These are phyloP conservation scores for Aspergillus spinulosporus DNA, from an alignment of 2,329 filamentous ascomycete species.

Conservation along the genomic window DNA sequence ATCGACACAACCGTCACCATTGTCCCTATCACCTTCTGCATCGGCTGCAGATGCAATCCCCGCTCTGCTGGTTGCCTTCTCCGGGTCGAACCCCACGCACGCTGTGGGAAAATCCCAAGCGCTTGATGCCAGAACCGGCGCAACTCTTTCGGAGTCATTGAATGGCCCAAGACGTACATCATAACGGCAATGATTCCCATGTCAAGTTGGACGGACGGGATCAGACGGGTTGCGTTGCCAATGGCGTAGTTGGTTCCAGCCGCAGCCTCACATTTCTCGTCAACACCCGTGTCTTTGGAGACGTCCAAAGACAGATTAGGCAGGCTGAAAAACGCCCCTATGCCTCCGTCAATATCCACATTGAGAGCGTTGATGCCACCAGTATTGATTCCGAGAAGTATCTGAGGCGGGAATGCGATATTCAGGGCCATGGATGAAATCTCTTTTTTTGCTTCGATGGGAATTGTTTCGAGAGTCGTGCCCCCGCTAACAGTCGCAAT, in stretches of 20 bases:
- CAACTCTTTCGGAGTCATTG: background rate
- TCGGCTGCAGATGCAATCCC: background rate
- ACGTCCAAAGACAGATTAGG: conserved; percentile 25
- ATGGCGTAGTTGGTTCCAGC: background rate
- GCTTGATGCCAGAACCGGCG: conserved; percentile 14
- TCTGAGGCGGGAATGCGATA: background rate
- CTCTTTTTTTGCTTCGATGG: background rate
- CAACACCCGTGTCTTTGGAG: conserved; percentile 19
- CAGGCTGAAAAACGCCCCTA: conserved; percentile 26
- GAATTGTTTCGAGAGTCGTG: background rate
- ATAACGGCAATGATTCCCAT: conserved; percentile 21
- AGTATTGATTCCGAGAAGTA: conserved; percentile 1
- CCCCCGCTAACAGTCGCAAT: background rate
- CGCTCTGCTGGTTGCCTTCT: background rate
- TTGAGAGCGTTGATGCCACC: background rate
- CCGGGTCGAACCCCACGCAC: conserved; percentile 23
- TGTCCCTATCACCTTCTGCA: background rate
- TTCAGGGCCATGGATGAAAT: background rate
- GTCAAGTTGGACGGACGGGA: conserved; percentile 22
- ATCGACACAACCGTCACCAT: background rate
- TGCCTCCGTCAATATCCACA: conserved; percentile 20
- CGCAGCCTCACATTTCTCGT: conserved; percentile 23
- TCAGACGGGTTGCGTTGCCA: conserved; percentile 21
- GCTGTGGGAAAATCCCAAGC: conserved; percentile 21
- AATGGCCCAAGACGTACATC: conserved; percentile 16